Base-by-base conservation (phyloP, 2,329 filamentous ascomycete genomes). In the Epichloe elymi region DNA sequence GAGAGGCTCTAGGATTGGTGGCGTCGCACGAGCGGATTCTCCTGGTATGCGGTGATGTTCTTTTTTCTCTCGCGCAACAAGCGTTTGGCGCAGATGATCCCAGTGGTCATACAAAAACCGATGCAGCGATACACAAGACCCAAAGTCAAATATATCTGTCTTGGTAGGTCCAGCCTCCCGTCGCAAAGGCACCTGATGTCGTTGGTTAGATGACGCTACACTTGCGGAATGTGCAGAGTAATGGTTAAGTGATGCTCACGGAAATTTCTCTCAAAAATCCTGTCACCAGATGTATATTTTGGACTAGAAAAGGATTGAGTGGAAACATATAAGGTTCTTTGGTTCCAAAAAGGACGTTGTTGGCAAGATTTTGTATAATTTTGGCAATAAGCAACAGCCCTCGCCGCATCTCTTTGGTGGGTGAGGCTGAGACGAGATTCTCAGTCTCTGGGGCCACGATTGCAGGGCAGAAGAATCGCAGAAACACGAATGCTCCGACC, bases 251-350 rank as follows among this genome's bases (percentile, higher is more conserved):
- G 30, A 14, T 39, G 15, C 52, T 62, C 60, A 82, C 81, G 37
- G 82, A 85, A 54, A 86, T 85, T 58, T 84, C 79, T 26, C 80
- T 72, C 30, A 86, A 65, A 57, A 86, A 86, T 0, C 76, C 78
- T 2, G 81, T 85, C 15, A 86, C 79, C 36, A 74, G 70, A 61
- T 82, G 83, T 48, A 86, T 85, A 56, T 86, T 83, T 55, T 82
- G 73, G 0, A 80, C 79, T 20, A 86, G 65, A 54, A 86, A 86
- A 52, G 83, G 76, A 59, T 86, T 85, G 20, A 86, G 66, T 1
- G 82, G 80, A 54, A 80, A 83, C 83, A 86, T 86, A 59, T 84
- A 86, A 3, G 80, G 79, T 60, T 86, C 82, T 63, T 86, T 86
- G 36, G 80, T 80, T 4, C 83, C 82, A 57, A 86, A 86, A 1